phyloP scores from a whole-genome alignment of 768 basidiomycete species.

The Suillus placidus region DNA sequence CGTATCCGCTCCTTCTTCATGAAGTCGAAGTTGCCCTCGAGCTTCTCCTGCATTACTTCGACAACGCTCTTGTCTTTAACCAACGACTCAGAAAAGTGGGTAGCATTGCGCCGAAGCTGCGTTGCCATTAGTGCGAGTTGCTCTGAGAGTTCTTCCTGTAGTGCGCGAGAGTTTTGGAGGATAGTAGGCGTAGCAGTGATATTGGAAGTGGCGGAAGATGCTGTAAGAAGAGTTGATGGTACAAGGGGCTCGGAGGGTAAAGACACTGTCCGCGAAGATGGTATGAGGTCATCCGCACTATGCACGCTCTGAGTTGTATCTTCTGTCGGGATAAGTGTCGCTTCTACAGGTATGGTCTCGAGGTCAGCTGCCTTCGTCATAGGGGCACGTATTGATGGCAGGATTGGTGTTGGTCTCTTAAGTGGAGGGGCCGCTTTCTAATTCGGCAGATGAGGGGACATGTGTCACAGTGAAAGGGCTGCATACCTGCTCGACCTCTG shows the following conservation, averaged over 20 bases:
- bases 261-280: conserved; percentile 36
- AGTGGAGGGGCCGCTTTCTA: conserved; percentile 47
- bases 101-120: conserved; percentile 82
- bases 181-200: conserved; percentile 41
- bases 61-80: conserved; percentile 76
- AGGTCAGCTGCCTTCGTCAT: conserved; percentile 13
- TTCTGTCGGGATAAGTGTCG: conserved; percentile 29
- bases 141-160: conserved; percentile 74
- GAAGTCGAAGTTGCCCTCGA: conserved; percentile 71
- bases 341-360: conserved; percentile 17
- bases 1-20: conserved; percentile 69
- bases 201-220: conserved; percentile 36
- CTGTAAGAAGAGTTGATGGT: conserved; percentile 22
- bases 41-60: conserved; percentile 64
- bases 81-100: conserved; percentile 74
- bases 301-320: conserved; percentile 16
- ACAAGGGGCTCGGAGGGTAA: conserved; percentile 13
- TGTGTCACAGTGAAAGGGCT: no score
- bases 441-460: background rate
- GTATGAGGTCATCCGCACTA: conserved; percentile 37
- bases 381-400: conserved; percentile 57
- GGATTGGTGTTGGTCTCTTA: conserved; percentile 47
- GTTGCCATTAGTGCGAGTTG: conserved; percentile 85
- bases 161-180: conserved; percentile 56
- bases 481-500: conserved; percentile 54